A percentile compares a stretch with the other conserved stretches of the same genome.
Evolutionary conservation across 345 rosid species (phyloP).

Genomic region (Odontarrhena argentea): DNA sequence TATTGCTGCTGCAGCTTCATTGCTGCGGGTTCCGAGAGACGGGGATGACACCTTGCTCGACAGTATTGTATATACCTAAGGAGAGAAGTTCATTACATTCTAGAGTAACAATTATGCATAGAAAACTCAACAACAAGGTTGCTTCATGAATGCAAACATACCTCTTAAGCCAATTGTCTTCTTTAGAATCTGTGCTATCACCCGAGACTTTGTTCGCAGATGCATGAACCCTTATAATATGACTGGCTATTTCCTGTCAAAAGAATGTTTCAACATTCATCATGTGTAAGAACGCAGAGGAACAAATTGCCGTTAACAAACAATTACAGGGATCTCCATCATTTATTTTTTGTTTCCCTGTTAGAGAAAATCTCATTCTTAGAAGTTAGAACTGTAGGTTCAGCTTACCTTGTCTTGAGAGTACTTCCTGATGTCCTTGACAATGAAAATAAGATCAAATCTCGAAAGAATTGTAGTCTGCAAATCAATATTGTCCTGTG

Average conservation of each 20-base stretch:
- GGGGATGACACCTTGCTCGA: constrained; percentile 79
- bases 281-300: constrained; percentile 9
- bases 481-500: constrained; percentile 94
- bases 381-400: neutral
- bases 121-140: neutral
- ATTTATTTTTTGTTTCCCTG: neutral
- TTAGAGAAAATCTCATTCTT: neutral
- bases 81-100: constrained; percentile 25
- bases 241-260: constrained; percentile 85
- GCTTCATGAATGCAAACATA: constrained; percentile 28
- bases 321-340: constrained; percentile 7
- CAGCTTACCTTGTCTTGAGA: constrained; percentile 78
- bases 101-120: constrained; percentile 25
- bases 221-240: constrained; percentile 92
- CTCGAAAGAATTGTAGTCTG: constrained; percentile 96
- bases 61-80: constrained; percentile 84
- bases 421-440: constrained; percentile 86
- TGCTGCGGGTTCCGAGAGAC: constrained; percentile 79
- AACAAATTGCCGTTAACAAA: neutral
- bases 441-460: constrained; percentile 93
- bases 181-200: constrained; percentile 62
- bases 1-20: constrained; percentile 72
- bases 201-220: constrained; percentile 65
- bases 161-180: constrained; percentile 97
- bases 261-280: constrained; percentile 27